Evolutionary conservation across 768 basidiomycete species (phyloP).

Genomic region (Candolleomyces eurysporus): DNA sequence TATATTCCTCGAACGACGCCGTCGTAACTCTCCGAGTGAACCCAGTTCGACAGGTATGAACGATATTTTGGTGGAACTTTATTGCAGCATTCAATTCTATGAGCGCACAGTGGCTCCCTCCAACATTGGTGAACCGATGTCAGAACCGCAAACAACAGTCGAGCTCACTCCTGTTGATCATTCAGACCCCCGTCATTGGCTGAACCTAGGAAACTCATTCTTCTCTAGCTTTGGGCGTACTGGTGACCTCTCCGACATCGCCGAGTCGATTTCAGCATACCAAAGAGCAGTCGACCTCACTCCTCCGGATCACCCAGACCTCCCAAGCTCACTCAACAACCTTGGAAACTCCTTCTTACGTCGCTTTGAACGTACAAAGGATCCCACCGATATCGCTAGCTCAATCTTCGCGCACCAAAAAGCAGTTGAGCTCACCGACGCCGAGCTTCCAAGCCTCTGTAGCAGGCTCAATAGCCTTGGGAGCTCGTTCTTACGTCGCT

Average conservation of each 20-base stretch:
- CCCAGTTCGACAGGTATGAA: not conserved
- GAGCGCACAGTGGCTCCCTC: not conserved
- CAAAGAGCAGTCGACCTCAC: conserved; percentile 12
- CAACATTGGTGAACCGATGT: conserved; percentile 14
- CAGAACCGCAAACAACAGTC: conserved; percentile 16
- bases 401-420: conserved; percentile 15
- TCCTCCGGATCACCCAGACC: not conserved
- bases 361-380: conserved; percentile 20
- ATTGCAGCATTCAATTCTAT: not conserved
- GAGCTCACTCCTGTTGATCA: conserved; percentile 18
- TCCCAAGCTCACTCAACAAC: too few relatives aligned
- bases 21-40: not conserved
- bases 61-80: not conserved
- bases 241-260: conserved; percentile 21
- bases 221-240: conserved; percentile 19
- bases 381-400: conserved; percentile 21
- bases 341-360: not conserved
- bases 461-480: conserved; percentile 18
- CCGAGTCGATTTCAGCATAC: conserved; percentile 13
- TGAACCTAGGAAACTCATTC: conserved; percentile 13
- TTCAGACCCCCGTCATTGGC: not conserved
- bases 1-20: not conserved
- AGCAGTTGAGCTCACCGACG: not conserved
- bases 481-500: conserved; percentile 10
- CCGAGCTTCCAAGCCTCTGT: too few relatives aligned